Evolutionary conservation across 306 rosid species (phyloP).

Genomic region (Gastrolobium bilobum): DNA sequence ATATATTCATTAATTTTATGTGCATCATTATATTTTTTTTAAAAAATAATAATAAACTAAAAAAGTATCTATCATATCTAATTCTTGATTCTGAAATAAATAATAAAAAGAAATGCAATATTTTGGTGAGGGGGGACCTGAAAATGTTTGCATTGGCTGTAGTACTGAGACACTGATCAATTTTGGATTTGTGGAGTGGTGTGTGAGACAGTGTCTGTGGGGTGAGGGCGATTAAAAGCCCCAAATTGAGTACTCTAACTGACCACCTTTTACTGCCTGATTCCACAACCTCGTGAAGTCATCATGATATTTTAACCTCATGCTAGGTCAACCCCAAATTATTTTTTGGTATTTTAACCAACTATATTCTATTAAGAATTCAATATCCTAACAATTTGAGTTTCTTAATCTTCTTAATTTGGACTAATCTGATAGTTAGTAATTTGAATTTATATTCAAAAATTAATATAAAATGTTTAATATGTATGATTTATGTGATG

Average conservation of each 20-base stretch:
- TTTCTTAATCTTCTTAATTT: not conserved
- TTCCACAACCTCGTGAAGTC: slow-evolving; percentile 64
- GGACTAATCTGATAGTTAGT: not conserved
- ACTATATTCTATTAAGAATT: not conserved
- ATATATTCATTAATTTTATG: not conserved
- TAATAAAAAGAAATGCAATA: not conserved
- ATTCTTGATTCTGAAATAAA: not conserved
- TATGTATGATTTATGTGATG: too few relatives aligned
- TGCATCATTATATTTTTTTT: not conserved
- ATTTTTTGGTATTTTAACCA: not conserved
- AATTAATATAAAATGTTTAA: too few relatives aligned
- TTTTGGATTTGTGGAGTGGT: slow-evolving; percentile 41
- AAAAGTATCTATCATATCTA: not conserved
- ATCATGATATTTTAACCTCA: slow-evolving; percentile 60
- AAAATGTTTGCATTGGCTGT: slow-evolving; percentile 44
- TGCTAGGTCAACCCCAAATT: slow-evolving; percentile 52
- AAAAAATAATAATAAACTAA: not conserved
- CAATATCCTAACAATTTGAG: not conserved
- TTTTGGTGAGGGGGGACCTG: slow-evolving; percentile 49
- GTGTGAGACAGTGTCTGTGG: slow-evolving; percentile 30
- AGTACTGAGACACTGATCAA: slow-evolving; percentile 45
- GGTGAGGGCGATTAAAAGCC: slow-evolving; percentile 46
- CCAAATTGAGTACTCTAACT: slow-evolving; percentile 57
- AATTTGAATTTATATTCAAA: too few relatives aligned
- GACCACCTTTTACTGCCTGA: slow-evolving; percentile 53